Evolutionary conservation across 306 rosid genomes (phyloP).

Genomic region (Citrullus amarus): DNA sequence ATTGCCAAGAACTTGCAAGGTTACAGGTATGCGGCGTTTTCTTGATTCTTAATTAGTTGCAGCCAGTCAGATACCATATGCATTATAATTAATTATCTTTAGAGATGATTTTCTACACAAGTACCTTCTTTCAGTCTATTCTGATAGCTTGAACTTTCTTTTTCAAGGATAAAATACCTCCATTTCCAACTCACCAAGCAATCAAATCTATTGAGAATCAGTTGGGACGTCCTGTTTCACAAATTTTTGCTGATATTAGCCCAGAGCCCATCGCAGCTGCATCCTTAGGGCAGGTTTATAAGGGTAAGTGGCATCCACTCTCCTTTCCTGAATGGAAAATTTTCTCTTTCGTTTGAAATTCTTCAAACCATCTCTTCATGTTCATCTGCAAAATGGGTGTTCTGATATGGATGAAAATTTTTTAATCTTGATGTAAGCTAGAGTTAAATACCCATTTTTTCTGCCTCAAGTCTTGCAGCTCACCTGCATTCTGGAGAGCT

Average conservation of each 20-base stretch:
- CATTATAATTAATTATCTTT: neutral
- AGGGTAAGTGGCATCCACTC: constrained; percentile 40
- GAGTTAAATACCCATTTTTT: constrained; percentile 24
- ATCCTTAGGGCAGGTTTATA: constrained; percentile 92
- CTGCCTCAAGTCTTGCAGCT: constrained; percentile 93
- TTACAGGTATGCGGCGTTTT: constrained; percentile 51
- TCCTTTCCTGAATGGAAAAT: neutral
- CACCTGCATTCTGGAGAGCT: constrained; percentile 92
- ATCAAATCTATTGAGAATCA: constrained; percentile 69
- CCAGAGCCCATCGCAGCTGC: constrained; percentile 85
- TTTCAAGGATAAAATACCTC: constrained; percentile 86
- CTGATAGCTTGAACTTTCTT: neutral
- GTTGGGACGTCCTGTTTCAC: constrained; percentile 51
- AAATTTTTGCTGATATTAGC: constrained; percentile 68
- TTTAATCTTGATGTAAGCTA: constrained; percentile 24
- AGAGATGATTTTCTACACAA: neutral
- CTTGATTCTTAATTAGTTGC: neutral
- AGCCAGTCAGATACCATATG: neutral
- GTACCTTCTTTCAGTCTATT: neutral
- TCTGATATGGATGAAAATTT: constrained; percentile 11
- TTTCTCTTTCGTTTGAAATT: neutral
- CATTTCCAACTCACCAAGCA: constrained; percentile 68
- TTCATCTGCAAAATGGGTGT: neutral
- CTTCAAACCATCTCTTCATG: neutral
- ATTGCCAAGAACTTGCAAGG: constrained; percentile 84